A percentile compares a stretch with the other conserved stretches of the same genome.
Evolutionary conservation across 2,329 filamentous ascomycete species (phyloP).

Genomic region (Scedosporium dehoogii): DNA sequence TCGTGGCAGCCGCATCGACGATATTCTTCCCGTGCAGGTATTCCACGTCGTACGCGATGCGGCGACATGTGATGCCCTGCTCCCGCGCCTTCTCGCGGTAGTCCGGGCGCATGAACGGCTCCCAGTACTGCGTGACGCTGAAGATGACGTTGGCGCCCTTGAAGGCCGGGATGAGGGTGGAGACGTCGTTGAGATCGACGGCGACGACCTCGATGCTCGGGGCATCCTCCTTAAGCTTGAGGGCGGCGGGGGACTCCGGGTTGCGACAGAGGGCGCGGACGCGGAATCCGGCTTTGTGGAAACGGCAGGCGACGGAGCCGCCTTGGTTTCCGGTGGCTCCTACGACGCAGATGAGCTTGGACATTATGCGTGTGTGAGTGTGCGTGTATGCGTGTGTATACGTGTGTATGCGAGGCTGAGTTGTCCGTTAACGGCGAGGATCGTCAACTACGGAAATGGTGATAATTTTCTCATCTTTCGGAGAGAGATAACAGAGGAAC

Average conservation of each 20-base stretch:
- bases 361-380: neutral
- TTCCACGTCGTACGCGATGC: conserved; percentile 38
- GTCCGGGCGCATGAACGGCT: conserved; percentile 34
- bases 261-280: conserved; percentile 37
- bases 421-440: neutral
- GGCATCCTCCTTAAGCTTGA: conserved; percentile 19
- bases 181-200: conserved; percentile 32
- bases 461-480: too few relatives aligned
- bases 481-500: too few relatives aligned
- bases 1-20: conserved; percentile 38
- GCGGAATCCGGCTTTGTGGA: conserved; percentile 15
- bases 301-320: conserved; percentile 33
- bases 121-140: conserved; percentile 46
- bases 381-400: too few relatives aligned
- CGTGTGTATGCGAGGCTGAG: neutral
- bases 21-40: conserved; percentile 38
- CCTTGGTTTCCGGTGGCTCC: conserved; percentile 39
- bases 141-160: conserved; percentile 41
- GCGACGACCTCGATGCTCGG: conserved; percentile 33
- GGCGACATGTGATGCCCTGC: conserved; percentile 21
- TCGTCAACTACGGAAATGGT: neutral
- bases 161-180: conserved; percentile 29
- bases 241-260: conserved; percentile 26
- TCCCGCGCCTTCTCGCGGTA: conserved; percentile 26
- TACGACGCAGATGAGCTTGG: conserved; percentile 28